Percentiles rank a stretch among this genome's conserved stretches.
These are phyloP conservation scores for Casuarina equisetifolia DNA, from an alignment of 306 rosid species.

Conservation along the genomic window DNA sequence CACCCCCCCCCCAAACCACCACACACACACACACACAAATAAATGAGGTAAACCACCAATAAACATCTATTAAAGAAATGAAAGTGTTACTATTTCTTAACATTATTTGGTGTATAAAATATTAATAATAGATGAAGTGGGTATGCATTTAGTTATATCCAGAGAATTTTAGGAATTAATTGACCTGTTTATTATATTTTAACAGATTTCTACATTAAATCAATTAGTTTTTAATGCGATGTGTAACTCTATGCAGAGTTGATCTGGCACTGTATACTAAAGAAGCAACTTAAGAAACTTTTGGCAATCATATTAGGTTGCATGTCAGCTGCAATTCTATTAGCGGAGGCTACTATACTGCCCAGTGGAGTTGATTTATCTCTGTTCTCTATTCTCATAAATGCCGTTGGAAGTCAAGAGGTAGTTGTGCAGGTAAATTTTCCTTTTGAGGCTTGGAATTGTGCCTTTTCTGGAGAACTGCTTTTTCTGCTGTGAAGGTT, in stretches of 20 bases:
- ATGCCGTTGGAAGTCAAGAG: conserved; percentile 61
- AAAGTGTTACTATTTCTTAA: neutral
- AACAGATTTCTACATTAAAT: neutral
- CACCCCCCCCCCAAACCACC: too few species aligned
- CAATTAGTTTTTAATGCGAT: neutral
- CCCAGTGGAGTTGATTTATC: conserved; percentile 74
- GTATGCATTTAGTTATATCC: neutral
- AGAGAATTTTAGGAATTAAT: neutral
- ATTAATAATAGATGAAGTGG: neutral
- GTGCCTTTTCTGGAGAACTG: conserved; percentile 8
- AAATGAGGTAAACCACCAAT: neutral
- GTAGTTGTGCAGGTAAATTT: conserved; percentile 75
- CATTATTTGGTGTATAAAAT: neutral
- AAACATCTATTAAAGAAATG: neutral
- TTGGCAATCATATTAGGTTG: conserved; percentile 65
- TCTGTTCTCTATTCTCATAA: conserved; percentile 81
- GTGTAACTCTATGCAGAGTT: conserved; percentile 59
- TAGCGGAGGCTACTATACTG: conserved; percentile 93
- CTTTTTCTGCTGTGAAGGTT: neutral
- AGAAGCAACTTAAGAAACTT: conserved; percentile 65
- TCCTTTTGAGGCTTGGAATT: conserved; percentile 1
- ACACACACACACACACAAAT: neutral
- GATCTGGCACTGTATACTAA: conserved; percentile 82
- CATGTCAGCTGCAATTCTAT: conserved; percentile 78
- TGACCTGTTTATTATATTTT: neutral